Conservation (phyloP, 257 asterid species). For the Scutellaria galericulata region DNA sequence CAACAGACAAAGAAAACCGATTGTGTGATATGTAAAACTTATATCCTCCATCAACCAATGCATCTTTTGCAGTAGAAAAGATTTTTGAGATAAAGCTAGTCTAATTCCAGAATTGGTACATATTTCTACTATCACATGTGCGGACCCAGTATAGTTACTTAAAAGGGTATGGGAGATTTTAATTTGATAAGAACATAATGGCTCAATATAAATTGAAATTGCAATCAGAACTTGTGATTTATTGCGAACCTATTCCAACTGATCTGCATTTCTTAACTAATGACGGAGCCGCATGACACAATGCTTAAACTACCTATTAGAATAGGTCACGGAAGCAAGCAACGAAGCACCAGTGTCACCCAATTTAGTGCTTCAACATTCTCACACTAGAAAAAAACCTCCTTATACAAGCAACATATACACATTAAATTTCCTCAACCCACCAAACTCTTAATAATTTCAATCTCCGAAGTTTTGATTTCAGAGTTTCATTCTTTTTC, state of each 20-base stretch:
- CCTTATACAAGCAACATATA: background rate
- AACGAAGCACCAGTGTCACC: background rate
- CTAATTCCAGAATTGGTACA: background rate
- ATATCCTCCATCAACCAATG: background rate
- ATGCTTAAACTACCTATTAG: background rate
- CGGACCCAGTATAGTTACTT: constrained; percentile 6
- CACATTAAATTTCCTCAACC: background rate
- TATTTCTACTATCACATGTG: constrained; percentile 14
- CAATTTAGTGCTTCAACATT: background rate
- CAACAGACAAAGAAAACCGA: background rate
- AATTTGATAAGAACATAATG: background rate
- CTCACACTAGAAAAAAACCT: background rate
- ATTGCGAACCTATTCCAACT: constrained; percentile 12
- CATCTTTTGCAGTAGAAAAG: constrained; percentile 7
- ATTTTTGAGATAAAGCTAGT: background rate
- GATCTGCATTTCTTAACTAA: constrained; percentile 1
- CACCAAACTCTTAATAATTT: constrained; percentile 18
- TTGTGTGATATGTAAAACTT: background rate
- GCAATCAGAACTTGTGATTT: background rate
- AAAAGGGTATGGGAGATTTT: background rate
- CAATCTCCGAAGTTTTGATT: background rate
- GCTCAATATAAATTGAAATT: background rate
- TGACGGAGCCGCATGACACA: background rate
- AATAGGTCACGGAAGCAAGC: background rate
- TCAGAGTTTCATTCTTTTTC: background rate